A percentile compares a stretch with the other conserved stretches of the same genome.
Conservation (phyloP, 2,329 filamentous ascomycete genomes). For the Leptographium radiaticola region DNA sequence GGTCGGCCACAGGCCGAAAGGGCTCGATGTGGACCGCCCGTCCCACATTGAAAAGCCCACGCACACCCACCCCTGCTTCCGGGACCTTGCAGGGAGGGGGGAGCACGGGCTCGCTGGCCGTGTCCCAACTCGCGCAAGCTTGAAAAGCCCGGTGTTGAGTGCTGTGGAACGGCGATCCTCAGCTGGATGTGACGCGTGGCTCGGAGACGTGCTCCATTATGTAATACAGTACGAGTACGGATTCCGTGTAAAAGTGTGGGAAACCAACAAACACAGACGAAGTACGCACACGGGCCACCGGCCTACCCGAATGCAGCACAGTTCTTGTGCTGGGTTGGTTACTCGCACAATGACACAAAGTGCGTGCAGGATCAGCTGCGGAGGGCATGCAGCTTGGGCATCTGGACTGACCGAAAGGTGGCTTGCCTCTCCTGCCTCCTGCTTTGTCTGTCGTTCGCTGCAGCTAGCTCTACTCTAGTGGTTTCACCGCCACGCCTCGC, state of each 20-base stretch:
- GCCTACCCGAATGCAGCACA: too few relatives aligned
- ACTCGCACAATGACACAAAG: background rate
- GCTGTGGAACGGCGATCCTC: background rate
- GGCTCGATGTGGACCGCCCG: too few relatives aligned
- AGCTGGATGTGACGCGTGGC: background rate
- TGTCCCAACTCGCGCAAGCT: background rate
- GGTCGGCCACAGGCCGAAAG: too few relatives aligned
- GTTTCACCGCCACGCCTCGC: background rate
- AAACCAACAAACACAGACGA: too few relatives aligned
- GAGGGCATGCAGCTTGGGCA: too few relatives aligned
- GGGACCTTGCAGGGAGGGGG: background rate
- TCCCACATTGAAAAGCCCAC: background rate
- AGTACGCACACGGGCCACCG: too few relatives aligned
- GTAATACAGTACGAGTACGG: too few relatives aligned
- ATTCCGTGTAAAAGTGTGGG: too few relatives aligned
- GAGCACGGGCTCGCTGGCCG: background rate
- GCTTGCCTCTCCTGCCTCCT: background rate
- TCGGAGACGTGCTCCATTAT: too few relatives aligned
- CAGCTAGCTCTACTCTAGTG: background rate
- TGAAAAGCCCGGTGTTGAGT: background rate
- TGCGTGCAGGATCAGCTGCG: background rate
- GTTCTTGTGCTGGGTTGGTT: too few relatives aligned
- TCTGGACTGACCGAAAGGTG: background rate
- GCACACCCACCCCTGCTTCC: background rate
- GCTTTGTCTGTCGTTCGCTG: background rate